A percentile compares a stretch with the other conserved stretches of the same genome.
These are phyloP conservation scores for Botrytis fabae DNA, from an alignment of 2,329 filamentous ascomycete species.

Conservation along the genomic window DNA sequence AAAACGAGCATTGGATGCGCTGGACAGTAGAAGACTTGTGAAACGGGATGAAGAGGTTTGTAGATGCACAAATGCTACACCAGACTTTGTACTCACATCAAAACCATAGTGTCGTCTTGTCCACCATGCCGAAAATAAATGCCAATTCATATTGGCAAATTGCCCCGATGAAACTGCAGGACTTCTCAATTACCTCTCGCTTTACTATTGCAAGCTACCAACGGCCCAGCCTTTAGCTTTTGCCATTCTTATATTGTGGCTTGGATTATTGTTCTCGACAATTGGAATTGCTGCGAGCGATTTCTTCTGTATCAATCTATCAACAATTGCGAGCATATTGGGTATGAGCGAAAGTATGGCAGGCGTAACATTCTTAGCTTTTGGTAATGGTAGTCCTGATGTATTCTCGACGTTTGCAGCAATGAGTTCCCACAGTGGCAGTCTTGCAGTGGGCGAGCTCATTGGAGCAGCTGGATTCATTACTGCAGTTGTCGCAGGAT, in stretches of 20 bases:
- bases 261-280: slow-evolving; percentile 87
- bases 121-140: slow-evolving; percentile 76
- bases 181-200: slow-evolving; percentile 79
- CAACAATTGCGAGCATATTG: slow-evolving; percentile 83
- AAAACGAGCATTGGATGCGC: slow-evolving; percentile 33
- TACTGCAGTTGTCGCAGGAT: slow-evolving; percentile 91
- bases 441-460: slow-evolving; percentile 90
- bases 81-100: slow-evolving; percentile 15
- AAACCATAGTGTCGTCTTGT: slow-evolving; percentile 70
- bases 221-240: slow-evolving; percentile 76
- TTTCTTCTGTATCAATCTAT: slow-evolving; percentile 96
- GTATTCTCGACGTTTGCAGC: slow-evolving; percentile 98
- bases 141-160: slow-evolving; percentile 78
- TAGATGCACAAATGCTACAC: neutral
- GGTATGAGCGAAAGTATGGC: slow-evolving; percentile 95
- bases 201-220: slow-evolving; percentile 84
- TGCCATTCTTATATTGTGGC: slow-evolving; percentile 73
- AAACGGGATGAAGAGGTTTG: slow-evolving; percentile 41
- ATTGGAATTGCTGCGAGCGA: slow-evolving; percentile 98
- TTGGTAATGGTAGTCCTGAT: slow-evolving; percentile 96
- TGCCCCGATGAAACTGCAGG: slow-evolving; percentile 90
- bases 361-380: slow-evolving; percentile 92
- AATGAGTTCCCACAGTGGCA: slow-evolving; percentile 96
- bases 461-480: slow-evolving; percentile 96
- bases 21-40: slow-evolving; percentile 33